phyloP scores from a whole-genome alignment of 805 yeast genomes.

The Suhomyces faveliae region DNA sequence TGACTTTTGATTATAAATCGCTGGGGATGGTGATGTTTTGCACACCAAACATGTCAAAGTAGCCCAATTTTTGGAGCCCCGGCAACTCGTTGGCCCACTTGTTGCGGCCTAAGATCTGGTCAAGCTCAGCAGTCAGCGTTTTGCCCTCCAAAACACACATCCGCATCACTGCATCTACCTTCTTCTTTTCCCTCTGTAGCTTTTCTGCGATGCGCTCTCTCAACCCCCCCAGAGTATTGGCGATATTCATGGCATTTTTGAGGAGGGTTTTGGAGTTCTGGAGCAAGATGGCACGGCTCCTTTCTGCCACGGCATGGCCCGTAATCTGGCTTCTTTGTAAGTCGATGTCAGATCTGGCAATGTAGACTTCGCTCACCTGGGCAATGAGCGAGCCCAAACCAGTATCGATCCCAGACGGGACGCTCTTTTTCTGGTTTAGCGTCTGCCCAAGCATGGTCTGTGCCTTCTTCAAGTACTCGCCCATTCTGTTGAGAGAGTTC shows the following conservation, averaged over 20 bases:
- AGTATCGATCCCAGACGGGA: constrained; percentile 15
- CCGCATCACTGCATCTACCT: constrained; percentile 45
- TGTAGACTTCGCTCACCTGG: constrained; percentile 41
- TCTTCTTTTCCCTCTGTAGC: constrained; percentile 38
- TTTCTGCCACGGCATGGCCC: constrained; percentile 26
- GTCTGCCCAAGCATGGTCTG: constrained; percentile 29
- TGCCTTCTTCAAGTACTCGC: constrained; percentile 36
- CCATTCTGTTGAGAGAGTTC: constrained; percentile 40
- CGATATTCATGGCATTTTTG: constrained; percentile 45
- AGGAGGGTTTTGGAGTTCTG: constrained; percentile 43
- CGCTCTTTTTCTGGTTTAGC: constrained; percentile 15
- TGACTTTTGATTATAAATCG: neutral
- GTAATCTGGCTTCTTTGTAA: constrained; percentile 44
- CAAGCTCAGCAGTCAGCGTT: constrained; percentile 24
- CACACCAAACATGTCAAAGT: constrained; percentile 22
- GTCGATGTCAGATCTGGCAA: constrained; percentile 55
- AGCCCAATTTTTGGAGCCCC: constrained; percentile 24
- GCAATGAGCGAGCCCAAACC: constrained; percentile 33
- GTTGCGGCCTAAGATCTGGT: constrained; percentile 28
- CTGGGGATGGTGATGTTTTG: neutral
- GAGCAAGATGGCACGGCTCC: constrained; percentile 29
- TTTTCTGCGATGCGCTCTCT: constrained; percentile 48
- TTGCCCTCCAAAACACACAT: constrained; percentile 47
- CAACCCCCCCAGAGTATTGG: constrained; percentile 50
- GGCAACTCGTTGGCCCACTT: constrained; percentile 32